Evolutionary conservation across 1,139 yeast species (phyloP).

Genomic region (Sugiyamaella grinbergsii): DNA sequence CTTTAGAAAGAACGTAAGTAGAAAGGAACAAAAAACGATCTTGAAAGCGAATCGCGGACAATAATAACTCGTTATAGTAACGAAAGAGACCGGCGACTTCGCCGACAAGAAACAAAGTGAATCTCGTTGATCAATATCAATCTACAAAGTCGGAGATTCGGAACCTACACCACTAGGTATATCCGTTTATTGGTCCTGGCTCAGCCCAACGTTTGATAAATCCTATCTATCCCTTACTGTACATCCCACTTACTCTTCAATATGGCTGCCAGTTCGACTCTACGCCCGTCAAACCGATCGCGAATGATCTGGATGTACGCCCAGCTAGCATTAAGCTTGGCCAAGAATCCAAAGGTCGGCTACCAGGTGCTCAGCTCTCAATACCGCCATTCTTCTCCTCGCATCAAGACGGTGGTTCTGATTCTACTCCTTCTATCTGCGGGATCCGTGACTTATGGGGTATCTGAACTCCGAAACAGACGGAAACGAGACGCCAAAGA

Average conservation of each 20-base stretch:
- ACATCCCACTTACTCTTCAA: neutral
- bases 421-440: conserved; percentile 1
- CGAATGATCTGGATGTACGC: conserved; percentile 8
- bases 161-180: too few species aligned
- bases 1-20: neutral
- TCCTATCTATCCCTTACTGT: too few species aligned
- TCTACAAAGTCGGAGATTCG: too few species aligned
- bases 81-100: too few species aligned
- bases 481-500: conserved; percentile 16
- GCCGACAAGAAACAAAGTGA: too few species aligned
- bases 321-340: conserved; percentile 12
- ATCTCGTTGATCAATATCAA: too few species aligned
- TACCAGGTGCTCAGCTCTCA: conserved; percentile 8
- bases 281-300: conserved; percentile 13
- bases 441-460: conserved; percentile 16
- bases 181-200: too few species aligned
- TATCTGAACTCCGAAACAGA: conserved; percentile 11
- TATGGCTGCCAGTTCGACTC: conserved; percentile 16
- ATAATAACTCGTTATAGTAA: too few species aligned
- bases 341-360: conserved; percentile 16
- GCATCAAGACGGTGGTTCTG: conserved; percentile 12
- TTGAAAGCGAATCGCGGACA: too few species aligned
- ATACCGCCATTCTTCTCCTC: conserved; percentile 5
- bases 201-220: too few species aligned
- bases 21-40: too few species aligned